Evolutionary conservation across 2,329 filamentous ascomycete genomes (phyloP), one percentile per base, ranked within the genome.

Genomic region (Lachnum nothofagi): DNA sequence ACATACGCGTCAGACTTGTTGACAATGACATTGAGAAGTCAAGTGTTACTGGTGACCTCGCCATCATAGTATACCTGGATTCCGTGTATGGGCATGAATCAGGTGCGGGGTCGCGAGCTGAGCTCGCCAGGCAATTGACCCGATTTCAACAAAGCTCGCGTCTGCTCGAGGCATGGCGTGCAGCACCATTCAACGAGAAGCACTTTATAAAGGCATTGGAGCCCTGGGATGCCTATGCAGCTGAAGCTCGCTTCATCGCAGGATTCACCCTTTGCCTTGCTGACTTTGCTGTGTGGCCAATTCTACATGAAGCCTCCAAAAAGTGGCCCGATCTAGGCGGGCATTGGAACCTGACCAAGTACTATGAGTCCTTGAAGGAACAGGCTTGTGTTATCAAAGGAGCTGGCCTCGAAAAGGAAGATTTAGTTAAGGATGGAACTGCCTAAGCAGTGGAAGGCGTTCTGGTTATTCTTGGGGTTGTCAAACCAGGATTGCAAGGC

Each of bases 1-100:
- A 55, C 12, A 34, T 65, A 3, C 60, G 65, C 2, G 65, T 82
- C 46, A 75, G 72, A 46, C 79, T 80, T 43, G 66, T 76, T 22
- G 79, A 83, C 56, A 80, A 78, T 40, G 77, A 83, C 51, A 57
- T 61, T 0, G 65, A 55, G 20, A 71, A 70, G 50, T 73, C 78
- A 1, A 66, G 64, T 0, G 69, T 79, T 0, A 64, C 74, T 6
- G 78, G 79, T 4, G 71, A 77, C 34, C 44, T 74, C 1, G 73
- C 72, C 27, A 76, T 82, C 49, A 70, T 83, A 70, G 62, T 79
- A 8, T 83, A 88, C 51, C 69, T 87, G 1, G 78, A 86, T 51
- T 70, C 76, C 2, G 66, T 72, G 10, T 73, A 81, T 51, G 71
- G 72, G 1, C 50, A 55, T 1, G 35, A 41, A 16, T 17, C 24